Percentiles rank a stretch among this genome's conserved stretches.
Evolutionary conservation across 2,329 filamentous ascomycete genomes (phyloP).

Genomic region (Colletotrichum sp.): DNA sequence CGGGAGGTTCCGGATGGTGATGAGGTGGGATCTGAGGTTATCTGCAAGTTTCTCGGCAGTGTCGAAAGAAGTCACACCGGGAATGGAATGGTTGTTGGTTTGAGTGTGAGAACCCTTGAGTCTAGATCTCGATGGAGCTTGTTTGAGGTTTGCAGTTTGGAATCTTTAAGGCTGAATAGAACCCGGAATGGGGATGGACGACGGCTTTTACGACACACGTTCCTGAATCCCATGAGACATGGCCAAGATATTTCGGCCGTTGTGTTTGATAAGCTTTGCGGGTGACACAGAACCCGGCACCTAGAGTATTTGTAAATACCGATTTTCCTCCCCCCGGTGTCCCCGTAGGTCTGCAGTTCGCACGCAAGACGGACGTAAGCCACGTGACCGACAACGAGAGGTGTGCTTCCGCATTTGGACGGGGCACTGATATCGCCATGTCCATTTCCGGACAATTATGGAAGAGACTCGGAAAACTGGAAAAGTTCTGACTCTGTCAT

Average conservation of each 20-base stretch:
- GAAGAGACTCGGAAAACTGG: neutral
- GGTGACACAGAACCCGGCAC: neutral
- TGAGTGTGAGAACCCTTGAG: neutral
- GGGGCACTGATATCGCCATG: rapidly evolving
- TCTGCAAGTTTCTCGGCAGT: neutral
- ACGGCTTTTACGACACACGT: neutral
- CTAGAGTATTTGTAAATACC: neutral
- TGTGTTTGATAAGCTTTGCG: neutral
- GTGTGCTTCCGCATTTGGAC: neutral
- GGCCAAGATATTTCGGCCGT: neutral
- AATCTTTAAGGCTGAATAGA: neutral
- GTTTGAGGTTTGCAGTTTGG: neutral
- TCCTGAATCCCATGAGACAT: neutral
- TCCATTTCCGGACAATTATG: neutral
- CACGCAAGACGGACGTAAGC: neutral
- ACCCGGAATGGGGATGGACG: neutral
- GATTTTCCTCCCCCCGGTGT: neutral
- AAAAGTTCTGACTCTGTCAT: neutral
- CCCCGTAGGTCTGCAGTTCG: neutral
- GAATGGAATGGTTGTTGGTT: neutral
- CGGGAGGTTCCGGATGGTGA: neutral
- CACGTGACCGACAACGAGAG: neutral
- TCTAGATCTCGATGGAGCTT: neutral
- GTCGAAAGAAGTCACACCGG: neutral
- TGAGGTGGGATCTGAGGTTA: neutral